A percentile compares a stretch with the other conserved stretches of the same genome.
Conservation (phyloP, 805 yeast species). For the Saturnispora zaruensis region DNA sequence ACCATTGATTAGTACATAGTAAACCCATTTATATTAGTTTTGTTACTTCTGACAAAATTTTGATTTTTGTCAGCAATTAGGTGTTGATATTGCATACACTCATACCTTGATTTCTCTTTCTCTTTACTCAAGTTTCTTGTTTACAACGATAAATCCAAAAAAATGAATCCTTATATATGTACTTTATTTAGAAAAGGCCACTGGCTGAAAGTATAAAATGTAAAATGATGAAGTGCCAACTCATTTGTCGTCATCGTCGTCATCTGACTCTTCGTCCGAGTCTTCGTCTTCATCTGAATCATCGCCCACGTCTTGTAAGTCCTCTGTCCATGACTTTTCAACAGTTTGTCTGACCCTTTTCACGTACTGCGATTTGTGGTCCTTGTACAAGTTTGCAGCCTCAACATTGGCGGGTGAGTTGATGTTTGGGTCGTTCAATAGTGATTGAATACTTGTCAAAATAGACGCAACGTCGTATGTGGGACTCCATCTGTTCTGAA, state of each 20-base stretch:
- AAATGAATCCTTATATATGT: not conserved
- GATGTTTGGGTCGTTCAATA: conserved; percentile 92
- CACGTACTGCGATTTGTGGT: conserved; percentile 86
- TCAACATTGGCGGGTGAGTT: conserved; percentile 97
- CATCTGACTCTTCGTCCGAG: conserved; percentile 22
- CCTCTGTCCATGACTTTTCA: conserved; percentile 89
- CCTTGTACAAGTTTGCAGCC: conserved; percentile 92
- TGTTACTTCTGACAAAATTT: too few species aligned
- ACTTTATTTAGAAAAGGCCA: not conserved
- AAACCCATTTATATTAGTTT: too few species aligned
- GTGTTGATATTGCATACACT: too few species aligned
- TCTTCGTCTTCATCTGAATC: conserved; percentile 29
- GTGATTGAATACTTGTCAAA: conserved; percentile 83
- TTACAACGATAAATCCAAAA: too few species aligned
- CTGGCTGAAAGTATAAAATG: conserved; percentile 1
- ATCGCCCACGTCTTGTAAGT: conserved; percentile 50
- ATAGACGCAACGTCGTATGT: conserved; percentile 96
- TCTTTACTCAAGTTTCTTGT: too few species aligned
- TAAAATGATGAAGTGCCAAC: not conserved
- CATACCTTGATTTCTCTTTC: too few species aligned
- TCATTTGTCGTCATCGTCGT: conserved; percentile 12
- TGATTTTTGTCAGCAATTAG: too few species aligned
- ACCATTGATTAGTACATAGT: too few species aligned
- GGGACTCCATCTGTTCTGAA: conserved; percentile 97
- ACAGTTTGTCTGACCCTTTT: conserved; percentile 92